Percentiles rank a stretch among this genome's conserved stretches.
These are phyloP conservation scores for Cyphellophora europaea DNA, from an alignment of 2,329 filamentous ascomycete species.

Conservation along the genomic window DNA sequence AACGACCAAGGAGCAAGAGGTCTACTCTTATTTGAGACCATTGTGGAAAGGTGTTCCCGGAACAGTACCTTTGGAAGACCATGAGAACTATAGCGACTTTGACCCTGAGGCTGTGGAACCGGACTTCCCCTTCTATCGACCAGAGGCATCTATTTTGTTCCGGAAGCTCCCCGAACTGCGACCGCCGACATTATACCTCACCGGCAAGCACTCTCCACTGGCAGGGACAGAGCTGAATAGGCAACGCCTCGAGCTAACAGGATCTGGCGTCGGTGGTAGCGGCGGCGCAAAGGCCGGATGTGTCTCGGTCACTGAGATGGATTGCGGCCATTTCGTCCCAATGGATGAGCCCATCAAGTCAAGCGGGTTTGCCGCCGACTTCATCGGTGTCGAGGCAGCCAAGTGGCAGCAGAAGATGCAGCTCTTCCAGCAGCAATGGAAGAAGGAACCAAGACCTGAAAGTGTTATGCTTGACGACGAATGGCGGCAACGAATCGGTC, in stretches of 20 bases:
- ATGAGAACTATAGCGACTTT: constrained; percentile 35
- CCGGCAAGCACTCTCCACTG: constrained; percentile 32
- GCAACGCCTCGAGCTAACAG: constrained; percentile 31
- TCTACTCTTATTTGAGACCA: constrained; percentile 43
- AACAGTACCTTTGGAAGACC: constrained; percentile 15
- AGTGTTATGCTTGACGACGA: constrained; percentile 13
- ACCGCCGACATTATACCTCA: constrained; percentile 34
- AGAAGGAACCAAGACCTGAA: constrained; percentile 7
- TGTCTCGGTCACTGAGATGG: constrained; percentile 16
- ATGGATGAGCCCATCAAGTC: constrained; percentile 18
- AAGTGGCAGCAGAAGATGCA: constrained; percentile 9
- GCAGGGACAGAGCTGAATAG: constrained; percentile 27
- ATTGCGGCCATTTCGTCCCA: constrained; percentile 17
- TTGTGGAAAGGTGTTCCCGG: constrained; percentile 48
- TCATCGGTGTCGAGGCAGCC: constrained; percentile 7
- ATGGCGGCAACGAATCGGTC: constrained; percentile 13
- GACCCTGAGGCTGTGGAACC: constrained; percentile 21
- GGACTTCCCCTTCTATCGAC: constrained; percentile 33
- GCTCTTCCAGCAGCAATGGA: constrained; percentile 12
- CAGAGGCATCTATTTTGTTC: constrained; percentile 30
- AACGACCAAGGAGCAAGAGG: constrained; percentile 82
- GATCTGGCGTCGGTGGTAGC: constrained; percentile 30
- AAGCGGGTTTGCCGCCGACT: constrained; percentile 13
- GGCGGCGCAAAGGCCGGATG: constrained; percentile 44
- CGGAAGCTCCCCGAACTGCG: constrained; percentile 30